phyloP scores from a whole-genome alignment of 352 stramenopile species.

The Phytophthora megakarya region DNA sequence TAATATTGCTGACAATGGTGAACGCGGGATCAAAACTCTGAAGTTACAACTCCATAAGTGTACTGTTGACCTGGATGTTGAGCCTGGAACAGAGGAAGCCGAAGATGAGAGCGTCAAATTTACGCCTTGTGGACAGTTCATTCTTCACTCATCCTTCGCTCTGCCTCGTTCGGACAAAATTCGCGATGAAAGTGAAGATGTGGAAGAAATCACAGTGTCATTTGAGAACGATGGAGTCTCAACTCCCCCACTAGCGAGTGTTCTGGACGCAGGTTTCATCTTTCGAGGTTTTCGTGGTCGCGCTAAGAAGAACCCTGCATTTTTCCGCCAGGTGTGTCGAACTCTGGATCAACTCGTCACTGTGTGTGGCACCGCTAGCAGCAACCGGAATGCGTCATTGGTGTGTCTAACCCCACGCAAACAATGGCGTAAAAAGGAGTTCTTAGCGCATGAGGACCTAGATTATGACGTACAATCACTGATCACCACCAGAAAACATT shows the following conservation, averaged over 20 bases:
- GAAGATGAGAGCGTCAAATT: constrained; percentile 17
- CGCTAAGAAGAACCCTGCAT: constrained; percentile 50
- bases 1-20: constrained; percentile 7
- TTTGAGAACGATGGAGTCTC: constrained; percentile 16
- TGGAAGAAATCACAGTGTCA: constrained; percentile 18
- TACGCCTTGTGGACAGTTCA: constrained; percentile 27
- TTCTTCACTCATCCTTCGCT: constrained; percentile 29
- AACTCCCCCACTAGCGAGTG: constrained; percentile 36
- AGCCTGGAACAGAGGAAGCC: neutral
- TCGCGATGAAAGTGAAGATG: constrained; percentile 11
- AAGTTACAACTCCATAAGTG: constrained; percentile 34
- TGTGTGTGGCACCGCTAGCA: constrained; percentile 3
- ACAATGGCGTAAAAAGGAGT: constrained; percentile 71
- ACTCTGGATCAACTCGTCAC: constrained; percentile 43
- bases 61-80: constrained; percentile 10
- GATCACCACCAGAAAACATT: constrained; percentile 22
- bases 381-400: constrained; percentile 17
- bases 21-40: constrained; percentile 17
- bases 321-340: constrained; percentile 48
- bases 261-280: constrained; percentile 57
- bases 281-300: constrained; percentile 54
- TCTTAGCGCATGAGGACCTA: constrained; percentile 44
- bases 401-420: constrained; percentile 61
- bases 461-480: constrained; percentile 41
- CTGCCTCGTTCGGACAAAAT: neutral